phyloP scores from a whole-genome alignment of 371 early-diverging fungal genomes.

The Mortierella sp. region DNA sequence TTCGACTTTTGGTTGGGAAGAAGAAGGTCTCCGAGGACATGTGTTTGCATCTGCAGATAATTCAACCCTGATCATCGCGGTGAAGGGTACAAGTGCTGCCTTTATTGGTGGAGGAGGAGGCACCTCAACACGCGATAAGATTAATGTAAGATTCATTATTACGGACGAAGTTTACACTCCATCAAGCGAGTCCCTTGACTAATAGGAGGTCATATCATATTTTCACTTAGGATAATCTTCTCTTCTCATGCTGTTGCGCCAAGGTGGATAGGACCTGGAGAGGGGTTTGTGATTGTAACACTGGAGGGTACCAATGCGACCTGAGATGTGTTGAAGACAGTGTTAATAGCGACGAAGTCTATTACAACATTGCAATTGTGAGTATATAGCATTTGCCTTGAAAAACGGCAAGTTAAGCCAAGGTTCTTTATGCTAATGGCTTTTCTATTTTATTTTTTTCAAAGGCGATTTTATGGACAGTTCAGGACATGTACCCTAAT shows the following conservation, averaged over 20 bases:
- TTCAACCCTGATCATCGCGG: slow-evolving; percentile 79
- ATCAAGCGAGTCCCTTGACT: neutral
- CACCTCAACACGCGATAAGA: slow-evolving; percentile 85
- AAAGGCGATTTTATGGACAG: slow-evolving; percentile 68
- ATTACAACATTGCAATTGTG: slow-evolving; percentile 86
- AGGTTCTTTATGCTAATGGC: too few relatives aligned
- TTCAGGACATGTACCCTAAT: slow-evolving; percentile 71
- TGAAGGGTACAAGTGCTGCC: slow-evolving; percentile 93
- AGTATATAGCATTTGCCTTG: slow-evolving; percentile 5
- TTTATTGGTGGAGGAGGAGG: slow-evolving; percentile 82
- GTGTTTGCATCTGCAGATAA: slow-evolving; percentile 79
- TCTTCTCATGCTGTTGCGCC: slow-evolving; percentile 98
- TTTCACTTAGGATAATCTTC: slow-evolving; percentile 81
- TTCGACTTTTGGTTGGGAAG: slow-evolving; percentile 88
- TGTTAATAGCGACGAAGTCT: slow-evolving; percentile 73
- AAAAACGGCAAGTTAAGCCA: too few relatives aligned
- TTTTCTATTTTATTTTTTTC: neutral
- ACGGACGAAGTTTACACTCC: neutral
- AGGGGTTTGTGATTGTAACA: slow-evolving; percentile 87
- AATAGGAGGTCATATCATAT: neutral
- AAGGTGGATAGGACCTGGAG: slow-evolving; percentile 87
- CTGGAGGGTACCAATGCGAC: slow-evolving; percentile 70
- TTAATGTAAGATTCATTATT: slow-evolving; percentile 67
- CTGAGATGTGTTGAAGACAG: slow-evolving; percentile 70
- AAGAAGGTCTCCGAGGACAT: slow-evolving; percentile 90